A percentile compares a stretch with the other conserved stretches of the same genome.
These are phyloP conservation scores for Blastocladiella britannica DNA, from an alignment of 192 early-diverging fungal genomes.

Conservation along the genomic window DNA sequence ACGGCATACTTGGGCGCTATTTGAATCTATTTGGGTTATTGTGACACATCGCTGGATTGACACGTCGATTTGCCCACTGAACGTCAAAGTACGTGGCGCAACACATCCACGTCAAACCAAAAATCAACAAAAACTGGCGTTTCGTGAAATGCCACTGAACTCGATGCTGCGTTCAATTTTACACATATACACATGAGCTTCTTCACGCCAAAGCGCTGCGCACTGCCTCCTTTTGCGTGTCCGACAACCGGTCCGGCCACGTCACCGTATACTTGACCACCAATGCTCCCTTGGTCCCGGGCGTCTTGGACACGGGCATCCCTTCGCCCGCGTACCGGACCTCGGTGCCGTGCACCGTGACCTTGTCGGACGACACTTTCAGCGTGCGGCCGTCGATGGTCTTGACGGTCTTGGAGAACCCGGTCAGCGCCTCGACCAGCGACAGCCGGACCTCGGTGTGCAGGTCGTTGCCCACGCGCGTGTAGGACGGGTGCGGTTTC, in stretches of 20 bases:
- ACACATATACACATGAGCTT: too few species aligned
- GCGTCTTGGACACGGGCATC: conserved; percentile 80
- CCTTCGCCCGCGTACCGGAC: conserved; percentile 59
- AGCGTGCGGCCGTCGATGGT: conserved; percentile 56
- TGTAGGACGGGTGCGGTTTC: conserved; percentile 71
- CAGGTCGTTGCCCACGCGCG: conserved; percentile 73
- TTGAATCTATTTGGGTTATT: too few species aligned
- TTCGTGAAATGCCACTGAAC: too few species aligned
- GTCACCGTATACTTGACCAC: conserved; percentile 55
- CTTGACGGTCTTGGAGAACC: conserved; percentile 51
- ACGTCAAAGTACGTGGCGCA: too few species aligned
- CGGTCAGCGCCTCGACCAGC: conserved; percentile 58
- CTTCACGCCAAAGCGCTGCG: too few species aligned
- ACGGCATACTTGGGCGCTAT: too few species aligned
- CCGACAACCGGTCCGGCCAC: conserved; percentile 49
- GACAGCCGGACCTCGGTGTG: conserved; percentile 34
- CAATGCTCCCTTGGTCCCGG: conserved; percentile 70
- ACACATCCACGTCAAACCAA: too few species aligned
- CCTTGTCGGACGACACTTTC: conserved; percentile 32
- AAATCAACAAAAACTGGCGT: too few species aligned
- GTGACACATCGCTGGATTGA: too few species aligned
- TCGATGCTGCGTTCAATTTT: too few species aligned
- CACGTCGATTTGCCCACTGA: too few species aligned
- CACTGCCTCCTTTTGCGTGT: conserved; percentile 50
- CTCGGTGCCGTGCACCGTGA: conserved; percentile 53